Evolutionary conservation across 305 asterid genomes (phyloP).

Genomic region (Solanum hybrid): DNA sequence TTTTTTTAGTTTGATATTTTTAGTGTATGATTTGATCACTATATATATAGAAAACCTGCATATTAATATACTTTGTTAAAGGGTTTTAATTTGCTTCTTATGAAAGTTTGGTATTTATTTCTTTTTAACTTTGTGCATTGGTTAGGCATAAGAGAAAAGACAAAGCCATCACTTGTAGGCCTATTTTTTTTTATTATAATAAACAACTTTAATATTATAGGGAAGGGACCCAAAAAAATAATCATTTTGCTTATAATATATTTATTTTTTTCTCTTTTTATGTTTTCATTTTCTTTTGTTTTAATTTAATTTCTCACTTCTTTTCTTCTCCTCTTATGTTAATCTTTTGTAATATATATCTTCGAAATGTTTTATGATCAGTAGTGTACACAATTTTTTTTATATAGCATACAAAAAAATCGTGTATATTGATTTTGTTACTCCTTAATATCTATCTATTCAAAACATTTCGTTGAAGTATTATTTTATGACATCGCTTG

Average conservation of each 20-base stretch:
- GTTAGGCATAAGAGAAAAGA: slow-evolving; percentile 11
- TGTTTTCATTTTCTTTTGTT: background rate
- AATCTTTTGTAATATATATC: background rate
- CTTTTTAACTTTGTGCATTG: slow-evolving; percentile 3
- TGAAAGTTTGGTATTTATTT: slow-evolving; percentile 5
- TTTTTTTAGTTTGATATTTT: background rate
- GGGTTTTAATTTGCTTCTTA: slow-evolving; percentile 10
- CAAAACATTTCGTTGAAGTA: no score
- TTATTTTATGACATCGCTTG: background rate
- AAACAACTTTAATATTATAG: background rate
- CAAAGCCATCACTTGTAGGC: background rate
- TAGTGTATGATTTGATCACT: background rate
- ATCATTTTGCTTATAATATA: background rate
- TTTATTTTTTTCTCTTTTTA: background rate
- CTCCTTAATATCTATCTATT: no score
- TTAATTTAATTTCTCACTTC: background rate
- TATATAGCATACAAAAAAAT: background rate
- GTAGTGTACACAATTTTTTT: rapidly evolving
- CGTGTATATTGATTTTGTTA: no score
- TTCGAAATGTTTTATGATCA: background rate
- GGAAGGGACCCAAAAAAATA: background rate
- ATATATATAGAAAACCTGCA: slow-evolving; percentile 1
- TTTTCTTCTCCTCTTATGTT: background rate
- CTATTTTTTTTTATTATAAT: background rate
- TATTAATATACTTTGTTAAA: background rate